Evolutionary conservation across 257 asterid genomes (phyloP), one percentile per base, ranked within the genome.

Genomic region (Fraxinus americana): DNA sequence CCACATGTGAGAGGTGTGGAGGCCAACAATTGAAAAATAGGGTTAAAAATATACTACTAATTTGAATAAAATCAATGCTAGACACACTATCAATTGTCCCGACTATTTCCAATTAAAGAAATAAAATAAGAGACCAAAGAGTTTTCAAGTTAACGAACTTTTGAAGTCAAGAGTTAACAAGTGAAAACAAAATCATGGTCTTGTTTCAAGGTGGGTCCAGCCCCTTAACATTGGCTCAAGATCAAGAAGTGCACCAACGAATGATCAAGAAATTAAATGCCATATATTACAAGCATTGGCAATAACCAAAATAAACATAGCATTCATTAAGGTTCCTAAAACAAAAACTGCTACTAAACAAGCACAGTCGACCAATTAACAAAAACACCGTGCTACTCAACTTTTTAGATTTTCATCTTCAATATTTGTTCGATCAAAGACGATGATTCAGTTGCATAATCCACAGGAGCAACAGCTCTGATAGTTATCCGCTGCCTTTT

Each of bases 401-500:
- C 59, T 85, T 57, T 87, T 3, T 87, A 85, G 6, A 88, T 11
- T 75, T 86, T 90, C 86, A 91, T 82, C 86, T 89, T 93, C 4
- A 91, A 82, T 35, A 95, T 76, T 74, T 95, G 92, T 87, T 92
- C 97, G 41, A 88, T 35, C 94, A 93, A 75, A 73, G 63, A 87
- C 80, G 83, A 91, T 36, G 97, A 88, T 83, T 93, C 98, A 65
- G 92, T 80, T 30, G 89, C 97, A 83, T 90, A 91, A 84, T 96
- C 98, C 75, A 93, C 80, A 0, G 95, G 88, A 38, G 90, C 93
- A 79, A 91, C 86, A 70, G 84, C 89, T 83, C 92, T 93, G 68
- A 86, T 75, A 1, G 96, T 92, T 80, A 96, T 91, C 89, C 96
- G 87, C 89, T 93, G 99, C 82, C 82, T 93, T 82, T 82, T 93